These are phyloP conservation scores for Adenanthera pavonina DNA, from an alignment of 306 rosid species.

Conservation along the genomic window DNA sequence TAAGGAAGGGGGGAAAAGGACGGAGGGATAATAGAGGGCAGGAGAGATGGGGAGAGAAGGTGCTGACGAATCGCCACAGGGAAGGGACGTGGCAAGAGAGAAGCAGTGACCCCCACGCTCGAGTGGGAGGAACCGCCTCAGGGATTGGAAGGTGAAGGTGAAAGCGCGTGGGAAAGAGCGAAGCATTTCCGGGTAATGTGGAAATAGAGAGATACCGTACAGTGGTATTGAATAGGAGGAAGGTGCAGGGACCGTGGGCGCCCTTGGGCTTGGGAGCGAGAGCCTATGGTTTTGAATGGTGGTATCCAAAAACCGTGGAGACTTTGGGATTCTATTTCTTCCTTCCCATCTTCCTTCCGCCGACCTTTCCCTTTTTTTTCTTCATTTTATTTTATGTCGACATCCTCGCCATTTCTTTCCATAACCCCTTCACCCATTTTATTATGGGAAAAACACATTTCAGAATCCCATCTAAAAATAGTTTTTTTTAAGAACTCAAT, in stretches of 20 bases:
- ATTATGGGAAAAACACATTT: too few species aligned
- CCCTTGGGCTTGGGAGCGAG: conserved; percentile 8
- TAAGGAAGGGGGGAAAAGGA: not conserved
- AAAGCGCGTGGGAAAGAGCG: not conserved
- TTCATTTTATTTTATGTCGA: not conserved
- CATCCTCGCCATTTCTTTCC: not conserved
- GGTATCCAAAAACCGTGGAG: conserved; percentile 11
- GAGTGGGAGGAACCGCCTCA: too few species aligned
- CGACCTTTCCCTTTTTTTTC: not conserved
- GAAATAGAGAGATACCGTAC: not conserved
- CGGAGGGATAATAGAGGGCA: too few species aligned
- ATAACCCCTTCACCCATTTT: not conserved
- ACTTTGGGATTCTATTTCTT: not conserved
- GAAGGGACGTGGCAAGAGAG: too few species aligned
- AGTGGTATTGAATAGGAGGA: not conserved
- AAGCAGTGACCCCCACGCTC: too few species aligned
- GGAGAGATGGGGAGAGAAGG: too few species aligned
- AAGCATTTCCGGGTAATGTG: not conserved
- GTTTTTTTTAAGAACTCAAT: too few species aligned
- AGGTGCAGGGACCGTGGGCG: conserved; percentile 28
- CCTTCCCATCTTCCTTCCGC: not conserved
- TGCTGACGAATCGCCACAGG: too few species aligned
- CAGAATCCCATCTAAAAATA: too few species aligned
- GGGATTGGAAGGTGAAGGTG: not conserved
- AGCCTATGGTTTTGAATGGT: conserved; percentile 4